Percentiles rank a stretch among this genome's conserved stretches.
These are phyloP conservation scores for Aspergillus niger DNA, from an alignment of 2,329 filamentous ascomycete genomes.

Conservation along the genomic window DNA sequence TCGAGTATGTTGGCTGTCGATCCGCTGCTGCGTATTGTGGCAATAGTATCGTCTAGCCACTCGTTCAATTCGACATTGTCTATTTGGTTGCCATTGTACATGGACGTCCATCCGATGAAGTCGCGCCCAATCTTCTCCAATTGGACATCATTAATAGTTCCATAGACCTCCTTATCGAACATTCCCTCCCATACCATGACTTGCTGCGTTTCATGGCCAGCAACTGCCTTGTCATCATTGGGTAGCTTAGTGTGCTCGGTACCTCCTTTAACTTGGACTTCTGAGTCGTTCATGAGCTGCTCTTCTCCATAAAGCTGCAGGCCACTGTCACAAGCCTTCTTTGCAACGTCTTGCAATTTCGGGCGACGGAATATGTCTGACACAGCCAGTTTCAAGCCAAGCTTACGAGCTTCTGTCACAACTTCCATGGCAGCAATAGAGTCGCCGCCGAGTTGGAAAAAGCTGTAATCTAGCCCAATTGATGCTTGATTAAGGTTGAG, in stretches of 20 bases:
- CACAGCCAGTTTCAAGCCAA: background rate
- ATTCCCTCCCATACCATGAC: background rate
- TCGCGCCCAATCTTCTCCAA: background rate
- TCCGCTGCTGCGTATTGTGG: background rate
- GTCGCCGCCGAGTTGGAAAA: constrained; percentile 7
- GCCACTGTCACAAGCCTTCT: background rate
- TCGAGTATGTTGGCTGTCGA: background rate
- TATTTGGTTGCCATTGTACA: no score
- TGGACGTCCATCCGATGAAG: background rate
- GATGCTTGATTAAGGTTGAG: background rate
- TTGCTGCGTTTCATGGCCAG: background rate
- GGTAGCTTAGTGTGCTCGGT: no score
- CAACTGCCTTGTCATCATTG: background rate
- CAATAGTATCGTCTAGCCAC: background rate
- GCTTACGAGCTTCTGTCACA: background rate
- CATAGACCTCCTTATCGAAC: background rate
- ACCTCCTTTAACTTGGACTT: no score
- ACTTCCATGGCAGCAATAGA: constrained; percentile 7
- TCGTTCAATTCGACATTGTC: background rate
- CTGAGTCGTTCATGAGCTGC: background rate
- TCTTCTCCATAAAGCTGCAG: background rate
- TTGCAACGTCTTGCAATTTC: background rate
- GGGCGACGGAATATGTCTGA: background rate
- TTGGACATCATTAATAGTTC: background rate
- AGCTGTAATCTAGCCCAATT: background rate